phyloP scores from a whole-genome alignment of 225 moss, liverwort and hornwort genomes.

The Pseudoscleropodium purum region DNA sequence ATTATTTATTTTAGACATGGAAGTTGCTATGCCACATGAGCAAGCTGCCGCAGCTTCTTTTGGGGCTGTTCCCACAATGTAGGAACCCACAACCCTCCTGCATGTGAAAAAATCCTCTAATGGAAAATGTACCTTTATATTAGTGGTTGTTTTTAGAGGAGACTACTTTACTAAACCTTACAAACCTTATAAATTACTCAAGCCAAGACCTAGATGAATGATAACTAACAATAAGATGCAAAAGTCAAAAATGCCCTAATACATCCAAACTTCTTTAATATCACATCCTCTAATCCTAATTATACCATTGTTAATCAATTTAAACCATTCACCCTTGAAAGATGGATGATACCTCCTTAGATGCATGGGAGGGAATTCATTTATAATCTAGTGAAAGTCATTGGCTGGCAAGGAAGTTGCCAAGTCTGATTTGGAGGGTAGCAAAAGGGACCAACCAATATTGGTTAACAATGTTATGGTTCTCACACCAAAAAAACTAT shows the following conservation, averaged over 20 bases:
- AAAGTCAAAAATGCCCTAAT: neutral
- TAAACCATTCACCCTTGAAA: fast-evolving
- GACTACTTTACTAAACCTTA: neutral
- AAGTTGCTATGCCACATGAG: too few relatives aligned
- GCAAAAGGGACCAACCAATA: fast-evolving
- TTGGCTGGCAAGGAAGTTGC: too few relatives aligned
- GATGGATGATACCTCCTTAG: neutral
- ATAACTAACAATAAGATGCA: neutral
- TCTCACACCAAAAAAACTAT: neutral
- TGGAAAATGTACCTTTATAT: neutral
- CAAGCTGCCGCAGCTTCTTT: too few relatives aligned
- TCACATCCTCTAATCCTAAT: neutral
- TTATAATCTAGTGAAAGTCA: neutral
- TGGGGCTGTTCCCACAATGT: too few relatives aligned
- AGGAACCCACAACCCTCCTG: too few relatives aligned
- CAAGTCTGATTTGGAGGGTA: fast-evolving
- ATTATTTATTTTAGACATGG: too few relatives aligned
- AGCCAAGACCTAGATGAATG: neutral
- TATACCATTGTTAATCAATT: fast-evolving
- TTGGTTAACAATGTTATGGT: neutral
- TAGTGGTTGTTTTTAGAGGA: neutral
- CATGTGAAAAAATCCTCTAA: too few relatives aligned
- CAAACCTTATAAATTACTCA: neutral
- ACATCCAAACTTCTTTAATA: neutral
- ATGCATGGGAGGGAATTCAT: fast-evolving